Evolutionary conservation across 164 flowering plant genomes (phyloP), one percentile per base, ranked within the genome.

Genomic region (Vitis labrusca): DNA sequence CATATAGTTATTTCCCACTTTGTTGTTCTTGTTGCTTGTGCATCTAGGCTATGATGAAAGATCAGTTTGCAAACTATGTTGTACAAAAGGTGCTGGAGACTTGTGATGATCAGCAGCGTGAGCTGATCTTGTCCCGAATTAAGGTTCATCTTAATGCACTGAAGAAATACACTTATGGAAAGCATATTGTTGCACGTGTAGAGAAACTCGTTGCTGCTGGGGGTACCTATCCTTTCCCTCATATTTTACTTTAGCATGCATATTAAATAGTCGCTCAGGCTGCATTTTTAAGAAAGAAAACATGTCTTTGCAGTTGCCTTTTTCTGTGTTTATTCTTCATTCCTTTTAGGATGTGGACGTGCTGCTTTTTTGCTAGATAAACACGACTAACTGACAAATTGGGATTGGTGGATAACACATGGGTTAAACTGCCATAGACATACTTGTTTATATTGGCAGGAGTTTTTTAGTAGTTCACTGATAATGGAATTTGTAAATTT

Each of bases 101-200:
- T 32, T 90, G 96, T 60, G 89, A 86, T 65, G 98, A 92, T 73
- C 91, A 89, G 72, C 90, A 92, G 58, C 91, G 94, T 15, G 96
- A 88, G 77, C 84, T 85, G 73, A 88, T 92, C 67, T 82, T 92
- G 44, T 77, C 94, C 0, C 87, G 98, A 50, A 85, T 92, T 54
- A 89, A 85, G 80, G 88, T 92, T 74, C 96, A 91, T 80, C 50
- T 92, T 74, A 92, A 85, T 76, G 98, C 96, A 9, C 74, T 92
- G 81, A 92, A 91, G 88, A 92, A 89, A 71, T 92, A 92, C 81
- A 92, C 96, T n/a, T 92, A 91, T 14, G 98, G 98, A 56, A 92
- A 92, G 85, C 98, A 91, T 65, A 92, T 92, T 63, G 98, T 91
- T 76, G 94, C 96, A 1, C 94, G 98, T 67, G 92, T 92, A 68